Conservation (phyloP, 2,329 filamentous ascomycete species). For the Chaetomiaceae sp. region DNA sequence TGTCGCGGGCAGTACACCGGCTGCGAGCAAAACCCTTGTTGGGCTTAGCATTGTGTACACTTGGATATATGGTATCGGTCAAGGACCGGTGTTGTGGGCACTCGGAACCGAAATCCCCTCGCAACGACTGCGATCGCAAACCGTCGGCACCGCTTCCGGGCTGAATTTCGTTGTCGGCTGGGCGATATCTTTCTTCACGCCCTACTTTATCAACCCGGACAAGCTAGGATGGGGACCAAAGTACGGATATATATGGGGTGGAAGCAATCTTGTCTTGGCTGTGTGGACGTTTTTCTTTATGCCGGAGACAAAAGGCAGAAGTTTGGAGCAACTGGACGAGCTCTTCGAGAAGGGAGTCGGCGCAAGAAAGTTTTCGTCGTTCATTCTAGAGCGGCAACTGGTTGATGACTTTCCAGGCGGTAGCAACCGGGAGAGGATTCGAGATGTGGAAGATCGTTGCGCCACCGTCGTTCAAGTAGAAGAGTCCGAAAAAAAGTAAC, state of each 20-base stretch:
- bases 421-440: not conserved
- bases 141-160: conserved; percentile 24
- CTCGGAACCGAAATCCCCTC: conserved; percentile 27
- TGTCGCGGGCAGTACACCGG: conserved; percentile 11
- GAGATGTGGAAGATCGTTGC: not conserved
- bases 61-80: conserved; percentile 26
- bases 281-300: conserved; percentile 51
- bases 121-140: conserved; percentile 25
- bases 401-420: conserved; percentile 13
- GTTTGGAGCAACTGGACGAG: conserved; percentile 51
- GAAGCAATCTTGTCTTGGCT: conserved; percentile 18
- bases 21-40: conserved; percentile 24
- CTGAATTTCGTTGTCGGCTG: conserved; percentile 24
- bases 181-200: conserved; percentile 25
- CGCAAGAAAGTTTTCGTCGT: conserved; percentile 21
- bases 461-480: conserved; percentile 7
- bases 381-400: conserved; percentile 19
- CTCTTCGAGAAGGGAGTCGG: conserved; percentile 29
- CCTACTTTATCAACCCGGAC: conserved; percentile 30
- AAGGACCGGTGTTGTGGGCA: conserved; percentile 26
- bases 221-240: conserved; percentile 26
- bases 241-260: conserved; percentile 28
- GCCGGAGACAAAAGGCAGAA: conserved; percentile 53
- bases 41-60: conserved; percentile 27
- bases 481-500: conserved; percentile 7